Evolutionary conservation across 371 early-diverging fungal species (phyloP).

Genomic region (Rhizopus sp.): DNA sequence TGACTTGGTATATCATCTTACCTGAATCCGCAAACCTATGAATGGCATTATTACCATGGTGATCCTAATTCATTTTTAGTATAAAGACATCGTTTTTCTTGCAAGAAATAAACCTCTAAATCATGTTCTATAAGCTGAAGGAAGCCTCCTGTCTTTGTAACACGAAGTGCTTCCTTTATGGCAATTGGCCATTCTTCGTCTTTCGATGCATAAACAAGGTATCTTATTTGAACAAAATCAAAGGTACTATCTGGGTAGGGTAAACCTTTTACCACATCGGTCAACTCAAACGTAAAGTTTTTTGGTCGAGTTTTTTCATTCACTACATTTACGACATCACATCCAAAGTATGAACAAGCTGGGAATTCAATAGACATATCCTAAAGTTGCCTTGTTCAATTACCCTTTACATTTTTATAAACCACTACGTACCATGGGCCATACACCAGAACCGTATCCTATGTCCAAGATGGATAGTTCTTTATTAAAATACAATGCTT

Average conservation of each 20-base stretch:
- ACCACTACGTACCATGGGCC: slow-evolving; percentile 15
- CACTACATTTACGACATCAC: slow-evolving; percentile 26
- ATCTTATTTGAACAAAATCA: slow-evolving; percentile 45
- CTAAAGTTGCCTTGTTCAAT: neutral
- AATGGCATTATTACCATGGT: too few relatives aligned
- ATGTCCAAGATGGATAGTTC: slow-evolving; percentile 31
- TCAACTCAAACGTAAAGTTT: slow-evolving; percentile 13
- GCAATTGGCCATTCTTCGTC: slow-evolving; percentile 32
- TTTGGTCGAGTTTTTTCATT: slow-evolving; percentile 8
- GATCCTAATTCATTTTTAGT: too few relatives aligned
- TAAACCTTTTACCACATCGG: slow-evolving; percentile 29
- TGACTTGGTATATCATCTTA: too few relatives aligned
- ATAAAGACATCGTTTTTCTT: neutral
- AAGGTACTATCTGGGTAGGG: slow-evolving; percentile 24
- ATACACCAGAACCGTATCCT: slow-evolving; percentile 46
- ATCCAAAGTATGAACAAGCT: slow-evolving; percentile 26
- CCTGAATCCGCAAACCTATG: too few relatives aligned
- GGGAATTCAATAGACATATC: slow-evolving; percentile 42
- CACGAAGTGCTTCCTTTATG: too few relatives aligned
- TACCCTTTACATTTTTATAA: too few relatives aligned
- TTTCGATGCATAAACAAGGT: slow-evolving; percentile 39
- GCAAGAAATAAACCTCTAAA: neutral
- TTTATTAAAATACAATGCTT: slow-evolving; percentile 9
- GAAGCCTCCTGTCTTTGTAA: too few relatives aligned
- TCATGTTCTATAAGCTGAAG: too few relatives aligned